phyloP scores from a whole-genome alignment of 2,329 filamentous ascomycete genomes.

The Blastomyces emzantsi region DNA sequence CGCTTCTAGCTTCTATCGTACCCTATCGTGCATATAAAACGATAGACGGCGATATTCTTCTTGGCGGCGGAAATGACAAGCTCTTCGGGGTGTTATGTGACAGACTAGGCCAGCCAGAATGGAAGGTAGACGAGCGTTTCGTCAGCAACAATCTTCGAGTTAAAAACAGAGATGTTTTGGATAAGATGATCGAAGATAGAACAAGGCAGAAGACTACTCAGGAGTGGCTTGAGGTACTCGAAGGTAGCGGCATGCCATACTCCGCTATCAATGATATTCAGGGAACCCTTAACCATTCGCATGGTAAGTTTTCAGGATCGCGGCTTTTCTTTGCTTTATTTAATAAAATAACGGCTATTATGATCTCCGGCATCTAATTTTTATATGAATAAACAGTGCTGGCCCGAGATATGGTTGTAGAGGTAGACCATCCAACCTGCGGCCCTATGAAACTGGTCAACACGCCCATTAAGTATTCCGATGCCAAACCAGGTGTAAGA shows the following conservation, averaged over 20 bases:
- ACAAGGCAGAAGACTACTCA: constrained; percentile 70
- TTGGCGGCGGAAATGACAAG: constrained; percentile 56
- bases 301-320: constrained; percentile 47
- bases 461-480: constrained; percentile 88
- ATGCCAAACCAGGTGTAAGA: constrained; percentile 66
- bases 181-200: constrained; percentile 65
- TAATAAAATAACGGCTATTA: background rate
- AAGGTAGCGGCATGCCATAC: constrained; percentile 90
- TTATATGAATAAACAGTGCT: constrained; percentile 37
- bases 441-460: constrained; percentile 86
- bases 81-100: constrained; percentile 53
- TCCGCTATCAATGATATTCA: constrained; percentile 92
- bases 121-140: constrained; percentile 49
- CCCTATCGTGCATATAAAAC: constrained; percentile 79
- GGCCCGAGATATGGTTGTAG: constrained; percentile 80
- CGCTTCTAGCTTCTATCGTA: constrained; percentile 67
- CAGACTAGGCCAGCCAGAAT: constrained; percentile 49
- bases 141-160: constrained; percentile 52
- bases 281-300: constrained; percentile 70
- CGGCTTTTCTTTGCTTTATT: background rate
- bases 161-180: constrained; percentile 63
- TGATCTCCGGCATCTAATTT: constrained; percentile 7
- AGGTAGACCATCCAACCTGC: constrained; percentile 73
- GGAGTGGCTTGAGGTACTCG: constrained; percentile 78
- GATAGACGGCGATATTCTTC: constrained; percentile 52